These are phyloP conservation scores for Tripterygium wilfordii DNA, from an alignment of 177 flowering plant species.

Conservation along the genomic window DNA sequence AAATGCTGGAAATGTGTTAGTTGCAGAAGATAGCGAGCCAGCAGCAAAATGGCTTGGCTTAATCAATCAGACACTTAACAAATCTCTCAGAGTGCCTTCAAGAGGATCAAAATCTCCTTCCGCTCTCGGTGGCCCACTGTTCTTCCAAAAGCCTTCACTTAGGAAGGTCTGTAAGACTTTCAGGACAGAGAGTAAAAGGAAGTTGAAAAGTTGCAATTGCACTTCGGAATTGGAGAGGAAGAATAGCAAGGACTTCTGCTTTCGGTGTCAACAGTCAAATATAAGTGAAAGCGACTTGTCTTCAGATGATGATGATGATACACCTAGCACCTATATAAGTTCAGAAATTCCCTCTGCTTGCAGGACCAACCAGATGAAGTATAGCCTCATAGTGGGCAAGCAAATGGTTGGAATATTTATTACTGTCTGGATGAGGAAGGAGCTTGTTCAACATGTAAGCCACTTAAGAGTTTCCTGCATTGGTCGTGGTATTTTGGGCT, in stretches of 20 bases:
- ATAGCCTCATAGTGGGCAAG: constrained; percentile 58
- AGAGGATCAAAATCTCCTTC: constrained; percentile 12
- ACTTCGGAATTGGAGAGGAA: constrained; percentile 34
- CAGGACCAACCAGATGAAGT: constrained; percentile 28
- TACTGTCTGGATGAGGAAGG: constrained; percentile 60
- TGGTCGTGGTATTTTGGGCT: constrained; percentile 74
- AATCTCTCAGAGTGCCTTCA: constrained; percentile 9
- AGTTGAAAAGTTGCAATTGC: constrained; percentile 65
- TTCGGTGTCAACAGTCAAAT: constrained; percentile 37
- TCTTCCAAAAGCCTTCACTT: constrained; percentile 59
- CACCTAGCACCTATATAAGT: constrained; percentile 14
- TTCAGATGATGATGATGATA: constrained; percentile 59
- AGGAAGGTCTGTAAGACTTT: constrained; percentile 51
- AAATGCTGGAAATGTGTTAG: constrained; percentile 82
- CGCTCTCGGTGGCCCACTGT: constrained; percentile 22
- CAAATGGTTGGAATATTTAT: constrained; percentile 89
- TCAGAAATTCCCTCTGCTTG: constrained; percentile 10
- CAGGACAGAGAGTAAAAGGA: constrained; percentile 39
- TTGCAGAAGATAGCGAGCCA: constrained; percentile 62
- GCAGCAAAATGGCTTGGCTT: constrained; percentile 62
- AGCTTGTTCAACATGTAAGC: constrained; percentile 56
- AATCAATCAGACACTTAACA: constrained; percentile 58
- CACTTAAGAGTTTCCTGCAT: constrained; percentile 59
- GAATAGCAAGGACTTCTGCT: constrained; percentile 46
- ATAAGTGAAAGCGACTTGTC: constrained; percentile 34